Conservation (phyloP, 345 rosid genomes). For the Zanthoxylum bungeanum region DNA sequence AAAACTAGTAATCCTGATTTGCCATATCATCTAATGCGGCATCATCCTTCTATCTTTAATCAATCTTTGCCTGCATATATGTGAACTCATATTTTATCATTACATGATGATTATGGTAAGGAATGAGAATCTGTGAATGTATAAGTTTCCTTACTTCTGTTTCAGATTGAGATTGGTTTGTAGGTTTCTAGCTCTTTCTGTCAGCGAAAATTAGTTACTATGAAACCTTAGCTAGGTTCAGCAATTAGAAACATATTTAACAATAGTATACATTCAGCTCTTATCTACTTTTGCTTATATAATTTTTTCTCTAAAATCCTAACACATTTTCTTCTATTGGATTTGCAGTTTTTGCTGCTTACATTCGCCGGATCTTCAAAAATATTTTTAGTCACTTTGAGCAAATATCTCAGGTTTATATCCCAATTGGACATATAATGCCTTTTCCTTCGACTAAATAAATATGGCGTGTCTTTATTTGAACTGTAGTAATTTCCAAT, state of each 20-base stretch:
- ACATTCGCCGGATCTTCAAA: conserved; percentile 83
- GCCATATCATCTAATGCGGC: not conserved
- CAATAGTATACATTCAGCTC: not conserved
- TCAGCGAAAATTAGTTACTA: not conserved
- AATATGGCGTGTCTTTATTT: not conserved
- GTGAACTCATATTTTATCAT: not conserved
- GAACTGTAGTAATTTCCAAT: not conserved
- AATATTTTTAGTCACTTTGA: conserved; percentile 86
- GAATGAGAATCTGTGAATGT: not conserved
- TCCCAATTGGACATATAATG: not conserved
- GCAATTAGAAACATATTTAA: not conserved
- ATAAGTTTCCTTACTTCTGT: not conserved
- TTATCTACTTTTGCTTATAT: not conserved
- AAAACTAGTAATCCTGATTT: not conserved
- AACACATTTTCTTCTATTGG: not conserved
- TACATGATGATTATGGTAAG: not conserved
- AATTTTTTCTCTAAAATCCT: conserved; percentile 10
- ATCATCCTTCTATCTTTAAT: not conserved
- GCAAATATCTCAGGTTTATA: conserved; percentile 87
- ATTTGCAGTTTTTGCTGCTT: conserved; percentile 74
- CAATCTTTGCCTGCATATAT: not conserved
- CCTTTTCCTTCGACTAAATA: not conserved
- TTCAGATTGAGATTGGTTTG: not conserved
- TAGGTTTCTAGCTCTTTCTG: not conserved
- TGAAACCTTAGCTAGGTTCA: not conserved